Conservation (phyloP, 352 stramenopile genomes). For the Pythium insidiosum region DNA sequence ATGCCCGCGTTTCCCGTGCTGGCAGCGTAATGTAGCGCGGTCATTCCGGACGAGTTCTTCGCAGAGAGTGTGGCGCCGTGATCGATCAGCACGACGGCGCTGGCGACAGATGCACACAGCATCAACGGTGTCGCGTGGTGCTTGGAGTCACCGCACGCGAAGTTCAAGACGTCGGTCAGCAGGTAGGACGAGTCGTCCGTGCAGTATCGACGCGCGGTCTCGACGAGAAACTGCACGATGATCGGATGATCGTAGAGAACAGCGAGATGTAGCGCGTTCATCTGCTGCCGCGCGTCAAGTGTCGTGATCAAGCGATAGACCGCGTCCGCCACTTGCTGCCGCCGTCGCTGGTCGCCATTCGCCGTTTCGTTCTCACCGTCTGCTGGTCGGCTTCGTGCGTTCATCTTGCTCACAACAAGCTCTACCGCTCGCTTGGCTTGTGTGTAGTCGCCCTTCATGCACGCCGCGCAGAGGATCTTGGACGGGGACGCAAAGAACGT, state of each 20-base stretch:
- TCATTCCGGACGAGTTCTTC: slow-evolving; percentile 75
- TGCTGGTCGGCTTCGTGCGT: slow-evolving; percentile 7
- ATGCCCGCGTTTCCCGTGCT: slow-evolving; percentile 72
- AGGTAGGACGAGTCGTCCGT: not conserved
- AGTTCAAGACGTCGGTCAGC: slow-evolving; percentile 45
- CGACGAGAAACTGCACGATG: slow-evolving; percentile 49
- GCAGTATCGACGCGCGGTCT: slow-evolving; percentile 37
- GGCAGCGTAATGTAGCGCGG: slow-evolving; percentile 70
- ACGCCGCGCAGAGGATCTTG: slow-evolving; percentile 59
- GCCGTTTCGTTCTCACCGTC: slow-evolving; percentile 15
- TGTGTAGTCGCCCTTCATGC: slow-evolving; percentile 68
- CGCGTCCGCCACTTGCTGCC: not conserved
- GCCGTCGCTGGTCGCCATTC: not conserved
- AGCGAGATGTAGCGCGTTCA: slow-evolving; percentile 66
- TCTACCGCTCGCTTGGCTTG: slow-evolving; percentile 61
- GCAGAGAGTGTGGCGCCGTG: slow-evolving; percentile 35
- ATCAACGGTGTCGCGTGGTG: slow-evolving; percentile 67
- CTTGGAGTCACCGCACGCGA: slow-evolving; percentile 50
- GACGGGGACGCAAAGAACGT: slow-evolving; percentile 51
- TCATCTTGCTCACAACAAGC: slow-evolving; percentile 31
- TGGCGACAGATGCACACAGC: slow-evolving; percentile 66
- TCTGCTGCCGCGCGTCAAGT: slow-evolving; percentile 58
- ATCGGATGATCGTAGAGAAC: slow-evolving; percentile 70
- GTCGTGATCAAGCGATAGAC: slow-evolving; percentile 54
- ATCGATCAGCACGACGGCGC: slow-evolving; percentile 43